phyloP scores from a whole-genome alignment of 2,329 filamentous ascomycete species.

The Geosmithia morbida region DNA sequence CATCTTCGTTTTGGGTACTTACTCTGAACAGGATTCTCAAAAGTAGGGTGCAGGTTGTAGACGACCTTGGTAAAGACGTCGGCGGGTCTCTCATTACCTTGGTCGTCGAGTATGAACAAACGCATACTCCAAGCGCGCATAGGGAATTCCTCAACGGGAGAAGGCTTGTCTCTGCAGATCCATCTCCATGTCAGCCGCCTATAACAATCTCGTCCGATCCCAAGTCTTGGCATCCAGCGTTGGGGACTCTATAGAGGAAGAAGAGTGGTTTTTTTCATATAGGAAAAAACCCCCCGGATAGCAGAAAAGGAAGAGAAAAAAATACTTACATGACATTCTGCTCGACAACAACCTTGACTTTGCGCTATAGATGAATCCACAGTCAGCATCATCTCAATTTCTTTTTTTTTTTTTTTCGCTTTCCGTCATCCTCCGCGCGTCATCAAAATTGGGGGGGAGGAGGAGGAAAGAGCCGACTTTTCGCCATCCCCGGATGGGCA shows the following conservation, averaged over 20 bases:
- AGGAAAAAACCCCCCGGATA: too few species aligned
- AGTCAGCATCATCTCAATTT: not conserved
- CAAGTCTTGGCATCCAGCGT: not conserved
- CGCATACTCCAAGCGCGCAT: conserved; percentile 88
- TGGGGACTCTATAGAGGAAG: too few species aligned
- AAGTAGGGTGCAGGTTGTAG: conserved; percentile 89
- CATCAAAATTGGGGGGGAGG: too few species aligned
- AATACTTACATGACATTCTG: conserved; percentile 70
- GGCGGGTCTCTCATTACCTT: conserved; percentile 71
- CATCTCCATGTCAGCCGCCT: conserved; percentile 4
- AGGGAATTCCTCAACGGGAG: conserved; percentile 74
- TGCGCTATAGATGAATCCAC: conserved; percentile 46
- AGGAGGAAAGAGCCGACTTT: too few species aligned
- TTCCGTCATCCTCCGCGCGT: too few species aligned
- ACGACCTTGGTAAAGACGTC: conserved; percentile 82
- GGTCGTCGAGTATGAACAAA: conserved; percentile 71
- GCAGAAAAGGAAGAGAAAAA: too few species aligned
- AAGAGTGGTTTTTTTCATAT: too few species aligned
- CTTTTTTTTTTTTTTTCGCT: not conserved
- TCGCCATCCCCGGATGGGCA: too few species aligned
- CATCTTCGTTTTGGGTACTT: conserved; percentile 20
- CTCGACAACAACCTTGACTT: conserved; percentile 84
- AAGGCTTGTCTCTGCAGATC: conserved; percentile 54
- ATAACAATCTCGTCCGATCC: too few species aligned
- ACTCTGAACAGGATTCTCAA: conserved; percentile 79